Percentiles rank a stretch among this genome's conserved stretches.
These are phyloP conservation scores for Penstemon davidsonii DNA, from an alignment of 257 asterid species.

Conservation along the genomic window DNA sequence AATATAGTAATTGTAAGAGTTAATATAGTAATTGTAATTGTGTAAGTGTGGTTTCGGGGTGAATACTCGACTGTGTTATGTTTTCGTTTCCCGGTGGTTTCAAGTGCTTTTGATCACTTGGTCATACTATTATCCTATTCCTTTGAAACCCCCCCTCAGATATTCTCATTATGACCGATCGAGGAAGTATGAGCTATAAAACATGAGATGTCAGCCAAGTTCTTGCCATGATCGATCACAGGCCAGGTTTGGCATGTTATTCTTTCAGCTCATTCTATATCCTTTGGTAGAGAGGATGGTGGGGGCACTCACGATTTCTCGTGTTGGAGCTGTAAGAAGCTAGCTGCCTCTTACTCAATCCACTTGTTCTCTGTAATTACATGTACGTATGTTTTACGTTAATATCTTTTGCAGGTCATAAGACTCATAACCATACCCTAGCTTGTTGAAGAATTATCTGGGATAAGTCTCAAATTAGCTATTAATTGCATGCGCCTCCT, in stretches of 20 bases:
- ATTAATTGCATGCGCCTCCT: constrained; percentile 59
- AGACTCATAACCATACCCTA: constrained; percentile 30
- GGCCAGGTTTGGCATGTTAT: constrained; percentile 46
- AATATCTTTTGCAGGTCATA: constrained; percentile 23
- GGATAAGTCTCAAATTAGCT: constrained; percentile 44
- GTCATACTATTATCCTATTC: no score
- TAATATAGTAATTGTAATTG: no score
- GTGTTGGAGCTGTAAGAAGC: constrained; percentile 64
- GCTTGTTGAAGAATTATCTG: constrained; percentile 62
- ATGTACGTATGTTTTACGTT: background rate
- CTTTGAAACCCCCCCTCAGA: no score
- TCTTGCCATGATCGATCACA: constrained; percentile 43
- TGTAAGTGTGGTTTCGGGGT: no score
- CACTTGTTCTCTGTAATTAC: background rate
- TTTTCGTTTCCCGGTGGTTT: no score
- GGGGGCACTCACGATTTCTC: constrained; percentile 65
- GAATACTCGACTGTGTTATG: no score
- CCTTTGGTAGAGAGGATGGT: constrained; percentile 53
- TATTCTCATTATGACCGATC: no score
- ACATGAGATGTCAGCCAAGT: constrained; percentile 74
- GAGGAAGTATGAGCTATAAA: constrained; percentile 3
- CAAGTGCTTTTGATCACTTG: no score
- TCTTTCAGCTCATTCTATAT: constrained; percentile 70
- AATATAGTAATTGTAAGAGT: no score
- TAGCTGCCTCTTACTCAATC: background rate